These are phyloP conservation scores for Camillea tinctor DNA, from an alignment of 2,329 filamentous ascomycete species.

Conservation along the genomic window DNA sequence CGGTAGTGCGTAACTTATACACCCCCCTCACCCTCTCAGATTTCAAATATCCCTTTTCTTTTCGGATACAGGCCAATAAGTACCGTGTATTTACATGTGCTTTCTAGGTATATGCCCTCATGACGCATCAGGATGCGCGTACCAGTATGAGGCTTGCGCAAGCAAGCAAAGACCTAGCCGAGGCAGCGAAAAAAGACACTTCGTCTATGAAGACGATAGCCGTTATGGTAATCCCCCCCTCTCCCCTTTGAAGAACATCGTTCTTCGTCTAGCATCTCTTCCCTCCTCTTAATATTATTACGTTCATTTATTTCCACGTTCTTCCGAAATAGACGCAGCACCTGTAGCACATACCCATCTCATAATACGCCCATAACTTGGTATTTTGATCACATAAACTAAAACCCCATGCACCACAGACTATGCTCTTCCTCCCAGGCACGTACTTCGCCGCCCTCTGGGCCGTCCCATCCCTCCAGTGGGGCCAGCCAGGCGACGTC, in stretches of 20 bases:
- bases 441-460: slow-evolving; percentile 29
- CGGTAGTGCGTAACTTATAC: not conserved
- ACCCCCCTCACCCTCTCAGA: too few species aligned
- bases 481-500: slow-evolving; percentile 4
- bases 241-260: too few species aligned
- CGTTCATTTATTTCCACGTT: not conserved
- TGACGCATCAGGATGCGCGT: slow-evolving; percentile 7
- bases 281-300: not conserved
- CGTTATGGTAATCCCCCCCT: slow-evolving; percentile 10
- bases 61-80: too few species aligned
- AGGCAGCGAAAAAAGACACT: slow-evolving; percentile 3
- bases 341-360: too few species aligned
- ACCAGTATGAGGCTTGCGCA: slow-evolving; percentile 10
- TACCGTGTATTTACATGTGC: too few species aligned
- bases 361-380: not conserved
- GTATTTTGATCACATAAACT: not conserved
- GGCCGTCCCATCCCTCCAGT: slow-evolving; percentile 22
- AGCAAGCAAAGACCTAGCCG: slow-evolving; percentile 4
- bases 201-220: slow-evolving; percentile 26
- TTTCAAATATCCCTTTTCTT: too few species aligned
- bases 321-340: not conserved
- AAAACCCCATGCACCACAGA: not conserved
- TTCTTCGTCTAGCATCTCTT: too few species aligned
- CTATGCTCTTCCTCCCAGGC: slow-evolving; percentile 27
- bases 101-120: slow-evolving; percentile 10